A percentile compares a stretch with the other conserved stretches of the same genome.
Evolutionary conservation across 305 asterid genomes (phyloP).

Genomic region (Lippia alba): DNA sequence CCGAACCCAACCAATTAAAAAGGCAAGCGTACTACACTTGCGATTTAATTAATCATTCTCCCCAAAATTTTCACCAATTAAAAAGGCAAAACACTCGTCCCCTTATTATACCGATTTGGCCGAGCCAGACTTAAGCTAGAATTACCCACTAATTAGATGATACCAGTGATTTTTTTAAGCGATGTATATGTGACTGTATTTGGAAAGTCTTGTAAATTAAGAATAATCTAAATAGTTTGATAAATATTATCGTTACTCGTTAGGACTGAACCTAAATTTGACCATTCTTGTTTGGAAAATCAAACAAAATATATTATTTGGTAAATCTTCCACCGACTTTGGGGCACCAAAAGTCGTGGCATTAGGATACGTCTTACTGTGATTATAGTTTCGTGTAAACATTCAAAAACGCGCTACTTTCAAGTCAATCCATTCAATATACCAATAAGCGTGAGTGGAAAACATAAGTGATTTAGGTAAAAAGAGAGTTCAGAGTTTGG

Average conservation of each 20-base stretch:
- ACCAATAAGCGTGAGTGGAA: conserved; percentile 13
- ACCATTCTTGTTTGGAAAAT: background rate
- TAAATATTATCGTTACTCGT: no score
- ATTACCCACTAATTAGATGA: no score
- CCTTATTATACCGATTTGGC: no score
- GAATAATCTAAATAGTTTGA: no score
- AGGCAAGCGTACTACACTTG: no score
- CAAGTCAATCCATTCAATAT: conserved; percentile 14
- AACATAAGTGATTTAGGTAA: conserved; percentile 31
- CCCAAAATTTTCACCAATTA: no score
- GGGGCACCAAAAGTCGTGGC: background rate
- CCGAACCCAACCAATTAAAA: no score
- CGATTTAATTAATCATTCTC: no score
- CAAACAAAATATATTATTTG: background rate
- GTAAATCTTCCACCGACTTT: background rate
- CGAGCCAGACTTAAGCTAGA: no score
- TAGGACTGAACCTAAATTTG: background rate
- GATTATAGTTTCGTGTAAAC: background rate
- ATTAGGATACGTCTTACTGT: conserved; percentile 15
- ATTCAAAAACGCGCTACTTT: background rate
- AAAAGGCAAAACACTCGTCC: no score
- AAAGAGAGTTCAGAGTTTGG: conserved; percentile 34
- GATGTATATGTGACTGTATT: no score
- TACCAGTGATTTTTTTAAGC: no score
- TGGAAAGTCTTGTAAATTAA: background rate